A percentile compares a stretch with the other conserved stretches of the same genome.
phyloP scores from a whole-genome alignment of 306 rosid genomes.

The Fragaria ananassa region DNA sequence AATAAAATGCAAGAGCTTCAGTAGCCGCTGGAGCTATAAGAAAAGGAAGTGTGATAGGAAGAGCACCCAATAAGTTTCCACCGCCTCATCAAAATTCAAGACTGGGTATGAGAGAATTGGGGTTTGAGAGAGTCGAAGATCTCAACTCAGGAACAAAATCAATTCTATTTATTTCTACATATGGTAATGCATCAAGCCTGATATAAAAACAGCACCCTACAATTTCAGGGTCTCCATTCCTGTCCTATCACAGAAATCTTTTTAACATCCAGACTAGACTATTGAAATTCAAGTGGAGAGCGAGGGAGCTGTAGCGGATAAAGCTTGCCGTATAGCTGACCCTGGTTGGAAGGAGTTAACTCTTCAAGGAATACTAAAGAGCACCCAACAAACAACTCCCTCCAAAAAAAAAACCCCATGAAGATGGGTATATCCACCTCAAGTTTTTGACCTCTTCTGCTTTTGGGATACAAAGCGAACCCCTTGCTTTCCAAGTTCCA shows the following conservation, averaged over 20 bases:
- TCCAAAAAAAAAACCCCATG: background rate
- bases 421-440: conserved; percentile 29
- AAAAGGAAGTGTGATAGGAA: too few species aligned
- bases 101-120: too few species aligned
- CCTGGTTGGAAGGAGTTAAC: conserved; percentile 10
- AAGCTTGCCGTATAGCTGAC: background rate
- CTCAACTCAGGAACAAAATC: too few species aligned
- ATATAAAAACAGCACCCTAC: conserved; percentile 11
- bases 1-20: too few species aligned
- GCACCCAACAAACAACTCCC: conserved; percentile 1
- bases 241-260: conserved; percentile 11
- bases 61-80: too few species aligned
- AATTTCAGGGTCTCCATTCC: conserved; percentile 11
- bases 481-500: conserved; percentile 88
- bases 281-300: conserved; percentile 11
- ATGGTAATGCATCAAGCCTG: conserved; percentile 14
- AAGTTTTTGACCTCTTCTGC: conserved; percentile 70
- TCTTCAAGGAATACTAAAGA: background rate
- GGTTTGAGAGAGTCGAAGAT: too few species aligned
- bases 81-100: too few species aligned
- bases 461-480: conserved; percentile 75
- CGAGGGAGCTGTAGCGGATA: background rate
- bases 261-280: background rate
- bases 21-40: too few species aligned
- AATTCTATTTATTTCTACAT: background rate